Conservation (phyloP, 345 rosid genomes). For the Linum lewisii region DNA sequence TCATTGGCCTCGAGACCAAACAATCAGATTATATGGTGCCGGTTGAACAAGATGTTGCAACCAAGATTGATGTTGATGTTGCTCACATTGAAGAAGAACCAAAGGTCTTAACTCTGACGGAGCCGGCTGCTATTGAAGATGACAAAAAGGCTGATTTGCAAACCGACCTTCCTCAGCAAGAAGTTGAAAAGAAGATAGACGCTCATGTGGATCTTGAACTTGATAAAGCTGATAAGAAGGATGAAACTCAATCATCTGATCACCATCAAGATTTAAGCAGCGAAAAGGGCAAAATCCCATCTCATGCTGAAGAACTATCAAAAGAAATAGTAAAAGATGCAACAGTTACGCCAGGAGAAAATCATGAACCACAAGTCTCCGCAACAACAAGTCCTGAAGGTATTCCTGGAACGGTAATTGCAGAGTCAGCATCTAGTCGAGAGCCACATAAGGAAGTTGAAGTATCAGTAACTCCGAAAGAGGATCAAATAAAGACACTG, state of each 20-base stretch:
- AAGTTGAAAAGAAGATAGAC: constrained; percentile 8
- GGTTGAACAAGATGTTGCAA: constrained; percentile 9
- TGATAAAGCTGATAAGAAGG: constrained; percentile 7
- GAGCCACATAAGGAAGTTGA: constrained; percentile 32
- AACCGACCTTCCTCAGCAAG: constrained; percentile 12
- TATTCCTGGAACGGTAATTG: constrained; percentile 21
- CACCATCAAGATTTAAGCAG: constrained; percentile 26
- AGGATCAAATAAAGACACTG: constrained; percentile 14
- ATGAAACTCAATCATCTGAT: constrained; percentile 7
- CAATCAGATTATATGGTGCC: constrained; percentile 19
- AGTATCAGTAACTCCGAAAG: constrained; percentile 17
- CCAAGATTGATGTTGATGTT: constrained; percentile 8
- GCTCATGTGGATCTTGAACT: constrained; percentile 17
- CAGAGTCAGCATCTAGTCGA: constrained; percentile 21
- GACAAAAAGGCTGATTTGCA: constrained; percentile 22
- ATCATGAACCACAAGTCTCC: constrained; percentile 16
- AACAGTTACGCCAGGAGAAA: constrained; percentile 24
- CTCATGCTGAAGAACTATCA: constrained; percentile 22
- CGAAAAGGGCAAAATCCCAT: constrained; percentile 17
- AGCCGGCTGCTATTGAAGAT: constrained; percentile 1
- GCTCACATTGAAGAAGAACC: constrained; percentile 2
- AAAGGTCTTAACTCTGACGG: not conserved
- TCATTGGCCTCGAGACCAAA: constrained; percentile 27
- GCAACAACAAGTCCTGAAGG: constrained; percentile 20
- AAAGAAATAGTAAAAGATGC: constrained; percentile 30